Base-by-base conservation (phyloP, 345 rosid species). In the Hypericum perforatum region DNA sequence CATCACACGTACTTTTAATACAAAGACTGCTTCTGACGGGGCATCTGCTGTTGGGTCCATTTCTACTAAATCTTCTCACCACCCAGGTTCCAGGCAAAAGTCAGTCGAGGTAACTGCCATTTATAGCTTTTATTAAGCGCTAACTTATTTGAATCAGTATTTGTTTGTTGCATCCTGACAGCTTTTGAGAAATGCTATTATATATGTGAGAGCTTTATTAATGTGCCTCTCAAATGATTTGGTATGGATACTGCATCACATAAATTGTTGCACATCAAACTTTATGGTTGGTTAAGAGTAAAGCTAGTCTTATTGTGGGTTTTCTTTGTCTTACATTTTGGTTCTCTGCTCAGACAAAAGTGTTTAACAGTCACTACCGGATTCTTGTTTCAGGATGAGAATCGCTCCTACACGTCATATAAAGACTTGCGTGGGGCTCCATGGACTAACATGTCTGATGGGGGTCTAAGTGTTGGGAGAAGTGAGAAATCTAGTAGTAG, bases 41-140 rank as follows among this genome's bases (percentile, higher is more conserved):
- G 71, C 71, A 11, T 67, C 71, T 51, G 67, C 60, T 3, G 60
- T 61, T 41, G 67, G 71, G 36, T 62, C 71, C 15, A 56, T 59
- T 37, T 67, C 63, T 38, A 57, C 56, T 12, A 67, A 55, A 43
- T 52, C 71, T 41, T 67, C 63, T 52, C 59, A 51, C 37, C 52
- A 56, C 50, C 71, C 46, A 15, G 71, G 62, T 45, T n/a, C 57
- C 29, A 51, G 16, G 47, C 63, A 57, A 39, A 61, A 61, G 47
- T 41, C 40, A 7, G 49, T 49, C 10, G 66, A 56, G 67, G 71
- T 67, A 45, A 46, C 56, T 66, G 7, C 48, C 16, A 12, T 16
- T 36, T 32, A 41, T 49, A n/a, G n/a, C 14, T n/a, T 41, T 7
- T 60, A 7, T 14, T 58, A 22, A 37, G 43, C 37, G 36, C 46